Evolutionary conservation across 495 filamentous ascomycete genomes (phyloP).

Genomic region (Peziza echinospora): DNA sequence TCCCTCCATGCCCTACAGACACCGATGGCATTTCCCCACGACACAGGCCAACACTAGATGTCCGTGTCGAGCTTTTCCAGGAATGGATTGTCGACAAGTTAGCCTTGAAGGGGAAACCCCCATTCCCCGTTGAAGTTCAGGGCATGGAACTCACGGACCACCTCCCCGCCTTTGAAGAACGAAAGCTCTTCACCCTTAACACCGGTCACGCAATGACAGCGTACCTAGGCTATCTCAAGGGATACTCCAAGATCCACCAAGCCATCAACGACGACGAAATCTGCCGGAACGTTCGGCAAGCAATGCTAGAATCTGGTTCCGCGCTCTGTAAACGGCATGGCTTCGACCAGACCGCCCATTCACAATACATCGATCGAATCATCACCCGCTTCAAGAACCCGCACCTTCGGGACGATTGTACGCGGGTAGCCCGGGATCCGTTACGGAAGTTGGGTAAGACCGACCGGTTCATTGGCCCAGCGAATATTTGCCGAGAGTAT

Average conservation of each 20-base stretch:
- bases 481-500: conserved; percentile 14
- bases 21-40: conserved; percentile 1
- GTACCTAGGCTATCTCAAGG: conserved; percentile 71
- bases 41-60: conserved; percentile 33
- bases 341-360: conserved; percentile 44
- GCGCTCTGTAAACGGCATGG: conserved; percentile 82
- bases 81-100: conserved; percentile 82
- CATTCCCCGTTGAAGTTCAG: conserved; percentile 56
- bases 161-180: conserved; percentile 87
- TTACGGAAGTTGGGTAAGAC: conserved; percentile 77
- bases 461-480: conserved; percentile 83
- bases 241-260: conserved; percentile 72
- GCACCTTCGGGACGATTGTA: conserved; percentile 77
- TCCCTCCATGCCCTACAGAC: conserved; percentile 48
- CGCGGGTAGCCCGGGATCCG: conserved; percentile 87
- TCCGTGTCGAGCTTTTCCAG: conserved; percentile 92
- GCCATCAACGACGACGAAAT: conserved; percentile 45
- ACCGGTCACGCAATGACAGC: conserved; percentile 92
- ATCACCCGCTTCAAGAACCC: conserved; percentile 82
- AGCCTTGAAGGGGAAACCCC: conserved; percentile 26
- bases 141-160: conserved; percentile 85
- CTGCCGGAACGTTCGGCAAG: conserved; percentile 36
- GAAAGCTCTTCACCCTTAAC: conserved; percentile 98
- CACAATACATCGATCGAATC: conserved; percentile 79
- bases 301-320: conserved; percentile 57